Conservation (phyloP, 306 rosid species). For the Arachis hypogaea region DNA sequence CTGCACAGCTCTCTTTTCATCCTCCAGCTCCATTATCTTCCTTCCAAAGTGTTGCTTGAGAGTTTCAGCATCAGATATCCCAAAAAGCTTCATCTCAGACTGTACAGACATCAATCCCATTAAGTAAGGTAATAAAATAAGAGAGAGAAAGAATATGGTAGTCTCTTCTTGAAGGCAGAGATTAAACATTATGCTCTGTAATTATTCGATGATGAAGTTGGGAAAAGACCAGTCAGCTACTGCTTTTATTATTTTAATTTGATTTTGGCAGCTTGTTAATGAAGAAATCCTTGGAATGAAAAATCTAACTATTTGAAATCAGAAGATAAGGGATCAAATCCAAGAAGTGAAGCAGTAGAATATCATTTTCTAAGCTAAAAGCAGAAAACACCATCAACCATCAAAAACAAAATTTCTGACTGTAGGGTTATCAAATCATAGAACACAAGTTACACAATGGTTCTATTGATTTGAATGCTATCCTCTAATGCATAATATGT, state of each 20-base stretch:
- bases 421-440: slow-evolving; percentile 9
- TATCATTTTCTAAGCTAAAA: slow-evolving; percentile 9
- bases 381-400: slow-evolving; percentile 12
- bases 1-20: slow-evolving; percentile 91
- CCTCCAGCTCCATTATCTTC: slow-evolving; percentile 91
- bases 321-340: not conserved
- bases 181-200: not conserved
- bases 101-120: slow-evolving; percentile 45
- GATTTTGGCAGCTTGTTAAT: slow-evolving; percentile 5
- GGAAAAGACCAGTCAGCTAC: slow-evolving; percentile 23
- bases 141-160: not conserved
- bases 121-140: slow-evolving; percentile 18
- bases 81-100: slow-evolving; percentile 93
- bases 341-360: not conserved
- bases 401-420: slow-evolving; percentile 13
- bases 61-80: slow-evolving; percentile 65
- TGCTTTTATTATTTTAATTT: slow-evolving; percentile 25
- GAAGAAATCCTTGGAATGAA: slow-evolving; percentile 20
- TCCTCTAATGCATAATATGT: slow-evolving; percentile 5
- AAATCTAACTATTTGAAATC: not conserved
- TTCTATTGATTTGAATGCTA: slow-evolving; percentile 20
- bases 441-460: slow-evolving; percentile 16
- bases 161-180: not conserved
- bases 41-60: slow-evolving; percentile 96
- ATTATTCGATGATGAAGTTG: not conserved